Percentiles rank a stretch among this genome's conserved stretches.
phyloP scores from a whole-genome alignment of 78 protist genomes.

The Emiliania huxleyi region DNA sequence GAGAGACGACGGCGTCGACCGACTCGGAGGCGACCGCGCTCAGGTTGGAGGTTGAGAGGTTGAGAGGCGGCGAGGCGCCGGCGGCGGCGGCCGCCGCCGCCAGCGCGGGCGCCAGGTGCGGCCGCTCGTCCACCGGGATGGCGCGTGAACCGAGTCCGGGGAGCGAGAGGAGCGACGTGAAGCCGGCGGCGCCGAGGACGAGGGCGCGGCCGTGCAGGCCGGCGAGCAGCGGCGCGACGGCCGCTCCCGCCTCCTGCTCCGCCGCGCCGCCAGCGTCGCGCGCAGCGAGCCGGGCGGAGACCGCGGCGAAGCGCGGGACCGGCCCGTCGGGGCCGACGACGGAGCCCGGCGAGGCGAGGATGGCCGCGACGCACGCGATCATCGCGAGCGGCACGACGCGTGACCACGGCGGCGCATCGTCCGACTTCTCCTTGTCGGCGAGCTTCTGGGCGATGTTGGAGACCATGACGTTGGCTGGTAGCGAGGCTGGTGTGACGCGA shows the following conservation, averaged over 20 bases:
- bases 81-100: background rate
- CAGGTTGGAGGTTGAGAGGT: background rate
- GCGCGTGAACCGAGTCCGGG: background rate
- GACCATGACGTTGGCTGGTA: too few relatives aligned
- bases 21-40: background rate
- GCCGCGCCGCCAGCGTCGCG: background rate
- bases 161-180: background rate
- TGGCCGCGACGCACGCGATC: background rate
- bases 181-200: background rate
- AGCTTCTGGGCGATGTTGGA: background rate
- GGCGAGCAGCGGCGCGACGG: background rate
- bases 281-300: background rate
- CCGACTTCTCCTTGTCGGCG: background rate
- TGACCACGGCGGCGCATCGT: background rate
- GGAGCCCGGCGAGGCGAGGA: background rate
- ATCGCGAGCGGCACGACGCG: background rate
- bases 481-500: too few relatives aligned
- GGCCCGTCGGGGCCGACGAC: background rate
- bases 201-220: background rate
- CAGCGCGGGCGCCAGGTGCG: background rate
- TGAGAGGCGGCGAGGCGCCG: background rate
- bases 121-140: background rate
- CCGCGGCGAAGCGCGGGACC: background rate
- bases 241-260: background rate
- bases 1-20: background rate